These are phyloP conservation scores for Chaetomiaceae sp. DNA, from an alignment of 2,329 filamentous ascomycete genomes.

Conservation along the genomic window DNA sequence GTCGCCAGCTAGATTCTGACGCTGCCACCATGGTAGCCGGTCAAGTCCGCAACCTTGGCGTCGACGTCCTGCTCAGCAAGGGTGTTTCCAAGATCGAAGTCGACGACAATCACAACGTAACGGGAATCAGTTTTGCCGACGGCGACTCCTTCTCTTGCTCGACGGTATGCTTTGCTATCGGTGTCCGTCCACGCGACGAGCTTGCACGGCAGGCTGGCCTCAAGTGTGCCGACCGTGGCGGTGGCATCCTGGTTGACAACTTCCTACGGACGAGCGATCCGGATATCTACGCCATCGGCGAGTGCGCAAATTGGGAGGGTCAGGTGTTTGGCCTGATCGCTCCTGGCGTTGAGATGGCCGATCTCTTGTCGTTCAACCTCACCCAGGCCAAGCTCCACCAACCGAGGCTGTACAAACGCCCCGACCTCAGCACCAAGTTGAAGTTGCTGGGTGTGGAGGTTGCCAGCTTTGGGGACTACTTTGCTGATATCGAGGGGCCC, in stretches of 20 bases:
- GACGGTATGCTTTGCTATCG: conserved; percentile 86
- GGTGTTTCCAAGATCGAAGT: conserved; percentile 68
- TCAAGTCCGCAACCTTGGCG: conserved; percentile 70
- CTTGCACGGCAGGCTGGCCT: conserved; percentile 67
- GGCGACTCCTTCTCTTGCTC: conserved; percentile 72
- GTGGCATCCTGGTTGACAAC: conserved; percentile 68
- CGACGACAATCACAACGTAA: conserved; percentile 62
- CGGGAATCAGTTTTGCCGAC: conserved; percentile 74
- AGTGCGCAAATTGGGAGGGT: conserved; percentile 84
- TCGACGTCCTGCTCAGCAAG: conserved; percentile 76
- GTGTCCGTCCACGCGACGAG: conserved; percentile 75
- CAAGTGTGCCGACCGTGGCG: conserved; percentile 65
- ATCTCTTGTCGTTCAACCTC: conserved; percentile 85
- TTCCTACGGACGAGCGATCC: conserved; percentile 65
- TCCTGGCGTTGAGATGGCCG: conserved; percentile 88
- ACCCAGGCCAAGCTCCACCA: conserved; percentile 73
- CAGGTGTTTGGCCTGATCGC: conserved; percentile 87
- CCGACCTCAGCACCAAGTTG: conserved; percentile 85
- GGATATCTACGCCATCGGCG: conserved; percentile 81
- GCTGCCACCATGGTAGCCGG: conserved; percentile 78
- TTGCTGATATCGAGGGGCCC: conserved; percentile 80
- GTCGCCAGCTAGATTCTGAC: conserved; percentile 75
- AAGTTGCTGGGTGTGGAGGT: conserved; percentile 89
- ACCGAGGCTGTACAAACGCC: conserved; percentile 68
- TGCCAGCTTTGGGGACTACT: conserved; percentile 90